Percentiles rank a stretch among this genome's conserved stretches.
These are phyloP conservation scores for Gossypium mustelinum DNA, from an alignment of 345 rosid species.

Conservation along the genomic window DNA sequence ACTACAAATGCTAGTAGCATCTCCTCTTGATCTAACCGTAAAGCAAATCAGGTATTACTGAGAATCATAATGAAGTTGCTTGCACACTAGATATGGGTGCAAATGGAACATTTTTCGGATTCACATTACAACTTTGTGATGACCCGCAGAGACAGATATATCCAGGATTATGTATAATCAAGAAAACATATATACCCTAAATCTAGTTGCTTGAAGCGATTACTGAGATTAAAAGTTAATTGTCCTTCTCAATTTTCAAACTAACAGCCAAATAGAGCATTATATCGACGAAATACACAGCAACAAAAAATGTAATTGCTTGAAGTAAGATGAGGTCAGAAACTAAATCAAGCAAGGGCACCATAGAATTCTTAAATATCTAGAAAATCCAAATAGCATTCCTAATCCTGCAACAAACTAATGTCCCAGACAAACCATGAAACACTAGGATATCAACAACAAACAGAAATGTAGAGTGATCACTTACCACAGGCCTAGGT, in stretches of 20 bases:
- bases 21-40: neutral
- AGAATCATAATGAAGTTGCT: neutral
- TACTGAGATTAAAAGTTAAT: neutral
- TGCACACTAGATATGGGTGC: neutral
- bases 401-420: neutral
- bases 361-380: neutral
- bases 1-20: neutral
- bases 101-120: neutral
- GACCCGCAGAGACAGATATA: neutral
- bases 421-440: neutral
- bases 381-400: neutral
- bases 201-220: neutral
- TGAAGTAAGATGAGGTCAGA: neutral
- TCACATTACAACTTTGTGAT: neutral
- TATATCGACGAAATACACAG: too few species aligned
- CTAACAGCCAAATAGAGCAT: neutral
- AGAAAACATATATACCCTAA: neutral
- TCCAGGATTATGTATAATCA: neutral
- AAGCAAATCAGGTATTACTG: neutral
- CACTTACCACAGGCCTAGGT: slow-evolving; percentile 60
- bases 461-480: neutral
- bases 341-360: neutral
- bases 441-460: neutral
- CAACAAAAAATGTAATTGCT: neutral
- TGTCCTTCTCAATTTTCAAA: neutral